Evolutionary conservation across 2,329 filamentous ascomycete species (phyloP).

Genomic region (Corinectria fuckeliana): DNA sequence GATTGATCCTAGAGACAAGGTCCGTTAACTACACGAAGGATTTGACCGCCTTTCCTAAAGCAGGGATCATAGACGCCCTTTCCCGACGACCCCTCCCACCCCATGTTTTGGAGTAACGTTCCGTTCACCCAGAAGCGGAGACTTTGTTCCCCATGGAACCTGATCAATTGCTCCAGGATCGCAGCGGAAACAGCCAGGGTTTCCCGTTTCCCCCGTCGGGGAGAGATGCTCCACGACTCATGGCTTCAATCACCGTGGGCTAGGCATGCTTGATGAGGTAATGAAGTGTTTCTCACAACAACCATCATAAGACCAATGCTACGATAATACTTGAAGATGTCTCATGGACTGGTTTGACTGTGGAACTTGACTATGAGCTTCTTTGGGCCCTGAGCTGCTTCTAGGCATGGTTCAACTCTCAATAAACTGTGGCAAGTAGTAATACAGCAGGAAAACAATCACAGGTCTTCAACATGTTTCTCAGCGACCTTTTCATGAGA

Average conservation of each 20-base stretch:
- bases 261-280: background rate
- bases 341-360: background rate
- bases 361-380: background rate
- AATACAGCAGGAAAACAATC: background rate
- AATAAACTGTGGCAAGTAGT: background rate
- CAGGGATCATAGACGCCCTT: background rate
- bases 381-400: background rate
- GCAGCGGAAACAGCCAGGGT: background rate
- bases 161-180: background rate
- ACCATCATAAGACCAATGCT: background rate
- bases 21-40: background rate
- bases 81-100: background rate
- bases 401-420: background rate
- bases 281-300: background rate
- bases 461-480: slow-evolving; percentile 14
- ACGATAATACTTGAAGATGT: background rate
- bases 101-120: background rate
- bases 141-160: background rate
- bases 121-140: background rate
- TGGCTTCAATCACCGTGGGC: background rate
- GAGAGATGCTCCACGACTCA: background rate
- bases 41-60: background rate
- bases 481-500: slow-evolving; percentile 9
- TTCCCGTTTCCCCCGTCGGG: background rate
- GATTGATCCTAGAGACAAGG: background rate